These are phyloP conservation scores for Pichia ethanolica DNA, from an alignment of 805 yeast species.

Conservation along the genomic window DNA sequence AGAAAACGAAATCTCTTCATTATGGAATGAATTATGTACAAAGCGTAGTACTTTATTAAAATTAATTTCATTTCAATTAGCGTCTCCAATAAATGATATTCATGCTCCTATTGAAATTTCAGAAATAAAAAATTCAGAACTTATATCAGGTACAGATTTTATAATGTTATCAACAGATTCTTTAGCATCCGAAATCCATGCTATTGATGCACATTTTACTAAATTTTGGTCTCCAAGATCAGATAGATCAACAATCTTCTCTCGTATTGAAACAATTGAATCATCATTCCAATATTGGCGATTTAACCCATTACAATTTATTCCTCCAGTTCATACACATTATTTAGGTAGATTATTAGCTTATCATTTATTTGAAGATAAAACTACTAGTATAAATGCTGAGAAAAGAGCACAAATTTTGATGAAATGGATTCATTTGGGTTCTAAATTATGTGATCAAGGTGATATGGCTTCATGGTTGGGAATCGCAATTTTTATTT, in stretches of 20 bases:
- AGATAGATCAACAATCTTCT: slow-evolving; percentile 57
- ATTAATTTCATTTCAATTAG: slow-evolving; percentile 1
- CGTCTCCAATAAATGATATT: background rate
- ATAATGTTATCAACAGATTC: slow-evolving; percentile 42
- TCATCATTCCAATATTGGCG: slow-evolving; percentile 39
- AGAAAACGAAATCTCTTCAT: background rate
- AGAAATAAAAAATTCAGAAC: background rate
- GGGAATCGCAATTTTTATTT: slow-evolving; percentile 75
- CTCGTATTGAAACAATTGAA: slow-evolving; percentile 46
- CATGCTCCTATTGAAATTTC: background rate
- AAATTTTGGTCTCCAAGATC: slow-evolving; percentile 68
- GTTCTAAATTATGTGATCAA: slow-evolving; percentile 61
- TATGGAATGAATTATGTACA: background rate
- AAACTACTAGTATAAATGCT: slow-evolving; percentile 23
- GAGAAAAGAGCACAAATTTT: slow-evolving; percentile 57
- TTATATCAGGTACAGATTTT: slow-evolving; percentile 35
- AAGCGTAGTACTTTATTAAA: background rate
- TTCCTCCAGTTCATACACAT: slow-evolving; percentile 59
- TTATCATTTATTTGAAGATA: slow-evolving; percentile 59
- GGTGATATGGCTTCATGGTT: slow-evolving; percentile 96
- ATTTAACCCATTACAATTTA: slow-evolving; percentile 72
- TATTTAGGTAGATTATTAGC: slow-evolving; percentile 66
- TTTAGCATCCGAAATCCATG: slow-evolving; percentile 57
- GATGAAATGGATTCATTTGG: slow-evolving; percentile 80
- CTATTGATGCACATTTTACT: slow-evolving; percentile 60